Conservation (phyloP, 2,329 filamentous ascomycete species). For the Laburnicola sp. region DNA sequence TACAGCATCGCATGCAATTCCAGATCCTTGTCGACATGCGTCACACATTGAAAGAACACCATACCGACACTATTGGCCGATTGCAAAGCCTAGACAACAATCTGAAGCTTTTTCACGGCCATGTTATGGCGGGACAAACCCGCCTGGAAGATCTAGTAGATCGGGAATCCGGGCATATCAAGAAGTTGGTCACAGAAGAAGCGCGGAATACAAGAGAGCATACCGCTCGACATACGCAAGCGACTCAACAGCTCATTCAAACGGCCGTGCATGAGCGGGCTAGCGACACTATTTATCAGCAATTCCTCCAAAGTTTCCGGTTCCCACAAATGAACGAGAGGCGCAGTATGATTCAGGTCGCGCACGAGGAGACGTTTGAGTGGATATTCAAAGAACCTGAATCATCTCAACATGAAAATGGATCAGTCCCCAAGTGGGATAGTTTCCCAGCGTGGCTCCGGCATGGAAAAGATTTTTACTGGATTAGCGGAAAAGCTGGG, state of each 20-base stretch:
- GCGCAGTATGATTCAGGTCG: neutral
- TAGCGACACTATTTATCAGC: neutral
- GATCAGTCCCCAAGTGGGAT: neutral
- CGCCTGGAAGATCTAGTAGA: neutral
- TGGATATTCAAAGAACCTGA: neutral
- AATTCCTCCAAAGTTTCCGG: neutral
- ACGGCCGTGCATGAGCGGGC: neutral
- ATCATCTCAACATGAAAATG: too few species aligned
- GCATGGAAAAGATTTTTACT: constrained; percentile 20
- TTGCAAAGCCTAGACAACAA: neutral
- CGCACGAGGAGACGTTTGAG: neutral
- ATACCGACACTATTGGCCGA: neutral
- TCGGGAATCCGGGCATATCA: neutral
- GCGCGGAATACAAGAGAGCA: neutral
- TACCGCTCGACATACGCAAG: neutral
- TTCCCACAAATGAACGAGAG: neutral
- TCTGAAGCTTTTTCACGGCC: neutral
- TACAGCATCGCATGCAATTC: neutral
- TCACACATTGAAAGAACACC: neutral
- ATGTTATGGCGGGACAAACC: neutral
- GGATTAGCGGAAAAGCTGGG: constrained; percentile 46
- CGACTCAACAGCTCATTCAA: neutral
- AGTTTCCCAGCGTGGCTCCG: neutral
- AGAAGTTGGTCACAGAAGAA: neutral
- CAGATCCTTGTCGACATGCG: neutral